Evolutionary conservation across 192 early-diverging fungal species (phyloP), one percentile per base, ranked within the genome.

Genomic region (Backusella circina): DNA sequence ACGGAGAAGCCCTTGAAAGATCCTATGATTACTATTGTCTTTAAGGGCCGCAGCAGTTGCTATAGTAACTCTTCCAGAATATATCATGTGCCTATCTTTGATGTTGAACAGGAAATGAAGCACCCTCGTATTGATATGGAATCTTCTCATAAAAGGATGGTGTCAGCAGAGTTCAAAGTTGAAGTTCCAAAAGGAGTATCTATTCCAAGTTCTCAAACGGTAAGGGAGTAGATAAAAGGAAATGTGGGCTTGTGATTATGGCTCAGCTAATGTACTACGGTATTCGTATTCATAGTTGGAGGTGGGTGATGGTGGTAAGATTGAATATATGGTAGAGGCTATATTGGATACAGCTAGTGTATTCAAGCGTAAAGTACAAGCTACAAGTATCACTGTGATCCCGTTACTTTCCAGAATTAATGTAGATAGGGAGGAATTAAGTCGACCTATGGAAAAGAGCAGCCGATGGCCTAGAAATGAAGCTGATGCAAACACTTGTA

Each of bases 271-370:
- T 6, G 28, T 61, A 26, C 1, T 28, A 61, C 9, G n/a, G 10
- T 1, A 9, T 9, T 51, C n/a, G 3, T 66, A 35, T 66, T 33
- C 7, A 38, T 26, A 68, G 67, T 38, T 68, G 9, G 33, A 68
- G 12, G 67, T 33, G 12, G 10, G 67, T 38, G 67, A 68, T 26
- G 69, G 69, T 31, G 69, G 69, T 5, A 47, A 28, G 7, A 47
- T 70, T 41, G 69, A 70, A 8, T 70, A 70, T 26, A 70, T 70
- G 39, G 28, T 44, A 26, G 69, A 70, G 23, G 69, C 69, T 15
- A 6, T 28, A 10, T 31, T 70, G 38, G 38, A 41, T 30, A 6
- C 39, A 21, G 36, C 32, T 32, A 23, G 69, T 8, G 7, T 47
- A 1, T 70, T 70, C 18, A 68, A 68, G 10, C 31, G 35, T 23